A percentile compares a stretch with the other conserved stretches of the same genome.
Evolutionary conservation across 768 basidiomycete species (phyloP).

Genomic region (Psilocybe azurescens): DNA sequence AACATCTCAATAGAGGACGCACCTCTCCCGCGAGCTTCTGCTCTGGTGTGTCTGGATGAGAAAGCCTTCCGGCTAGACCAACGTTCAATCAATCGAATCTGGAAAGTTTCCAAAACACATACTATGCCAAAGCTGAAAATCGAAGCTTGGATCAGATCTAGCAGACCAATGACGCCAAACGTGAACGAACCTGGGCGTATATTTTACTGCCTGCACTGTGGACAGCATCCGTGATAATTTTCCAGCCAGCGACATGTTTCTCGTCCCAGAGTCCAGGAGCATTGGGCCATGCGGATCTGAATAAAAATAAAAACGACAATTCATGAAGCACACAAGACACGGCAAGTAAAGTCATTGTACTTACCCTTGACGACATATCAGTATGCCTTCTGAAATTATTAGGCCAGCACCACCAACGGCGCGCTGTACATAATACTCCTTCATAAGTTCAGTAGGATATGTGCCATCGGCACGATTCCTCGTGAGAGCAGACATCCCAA

Average conservation of each 20-base stretch:
- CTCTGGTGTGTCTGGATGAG: slow-evolving; percentile 43
- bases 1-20: slow-evolving; percentile 3
- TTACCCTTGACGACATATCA: slow-evolving; percentile 50
- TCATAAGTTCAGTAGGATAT: slow-evolving; percentile 42
- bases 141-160: background rate
- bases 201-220: slow-evolving; percentile 49
- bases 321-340: background rate
- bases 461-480: slow-evolving; percentile 42
- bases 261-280: slow-evolving; percentile 53
- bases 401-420: slow-evolving; percentile 41
- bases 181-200: slow-evolving; percentile 39
- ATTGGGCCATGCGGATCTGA: slow-evolving; percentile 46
- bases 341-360: slow-evolving; percentile 1
- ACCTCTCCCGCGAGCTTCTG: slow-evolving; percentile 43
- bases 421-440: slow-evolving; percentile 48
- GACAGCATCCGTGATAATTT: slow-evolving; percentile 48
- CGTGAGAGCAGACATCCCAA: slow-evolving; percentile 47
- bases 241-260: slow-evolving; percentile 51
- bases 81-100: background rate
- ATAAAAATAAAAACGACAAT: background rate
- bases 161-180: background rate
- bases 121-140: slow-evolving; percentile 2
- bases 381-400: slow-evolving; percentile 44
- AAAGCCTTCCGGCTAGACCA: slow-evolving; percentile 35
- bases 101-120: background rate